A percentile compares a stretch with the other conserved stretches of the same genome.
Conservation (phyloP, 1,284 basidiomycete genomes). For the Ceratobasidium sp. region DNA sequence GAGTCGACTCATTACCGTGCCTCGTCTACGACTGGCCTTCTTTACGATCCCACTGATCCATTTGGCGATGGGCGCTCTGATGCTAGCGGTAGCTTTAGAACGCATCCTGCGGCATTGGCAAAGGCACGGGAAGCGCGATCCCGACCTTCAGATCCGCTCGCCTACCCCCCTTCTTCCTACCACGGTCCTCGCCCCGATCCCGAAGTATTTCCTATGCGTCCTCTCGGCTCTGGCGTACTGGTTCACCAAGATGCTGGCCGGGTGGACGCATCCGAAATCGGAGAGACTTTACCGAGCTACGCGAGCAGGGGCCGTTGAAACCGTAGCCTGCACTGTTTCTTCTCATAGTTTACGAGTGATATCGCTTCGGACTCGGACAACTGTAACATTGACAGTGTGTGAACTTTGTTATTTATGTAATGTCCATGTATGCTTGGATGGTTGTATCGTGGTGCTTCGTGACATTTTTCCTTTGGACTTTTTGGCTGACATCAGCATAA, state of each 20-base stretch:
- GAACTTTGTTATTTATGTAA: not conserved
- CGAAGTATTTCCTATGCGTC: not conserved
- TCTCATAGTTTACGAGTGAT: not conserved
- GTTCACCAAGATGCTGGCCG: slow-evolving; percentile 41
- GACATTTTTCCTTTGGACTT: not conserved
- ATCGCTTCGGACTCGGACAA: not conserved
- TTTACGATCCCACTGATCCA: slow-evolving; percentile 35
- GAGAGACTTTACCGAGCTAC: slow-evolving; percentile 19
- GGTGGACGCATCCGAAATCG: slow-evolving; percentile 1
- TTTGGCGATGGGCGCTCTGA: slow-evolving; percentile 27
- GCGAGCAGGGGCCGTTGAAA: not conserved
- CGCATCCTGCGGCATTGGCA: slow-evolving; percentile 18
- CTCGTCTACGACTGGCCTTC: slow-evolving; percentile 35
- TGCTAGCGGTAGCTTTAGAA: not conserved
- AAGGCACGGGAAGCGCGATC: slow-evolving; percentile 37
- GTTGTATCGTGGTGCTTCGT: not conserved
- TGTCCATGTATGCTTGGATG: not conserved
- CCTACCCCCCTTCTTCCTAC: slow-evolving; percentile 37
- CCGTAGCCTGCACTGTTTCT: not conserved
- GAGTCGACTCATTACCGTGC: slow-evolving; percentile 41
- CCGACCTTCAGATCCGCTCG: slow-evolving; percentile 21
- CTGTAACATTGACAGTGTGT: not conserved
- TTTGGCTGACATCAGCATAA: slow-evolving; percentile 22
- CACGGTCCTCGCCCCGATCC: slow-evolving; percentile 13
- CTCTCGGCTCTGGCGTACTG: slow-evolving; percentile 18